Percentiles rank a stretch among this genome's conserved stretches.
Evolutionary conservation across 2,329 filamentous ascomycete genomes (phyloP).

Genomic region (Colletotrichum godetiae): DNA sequence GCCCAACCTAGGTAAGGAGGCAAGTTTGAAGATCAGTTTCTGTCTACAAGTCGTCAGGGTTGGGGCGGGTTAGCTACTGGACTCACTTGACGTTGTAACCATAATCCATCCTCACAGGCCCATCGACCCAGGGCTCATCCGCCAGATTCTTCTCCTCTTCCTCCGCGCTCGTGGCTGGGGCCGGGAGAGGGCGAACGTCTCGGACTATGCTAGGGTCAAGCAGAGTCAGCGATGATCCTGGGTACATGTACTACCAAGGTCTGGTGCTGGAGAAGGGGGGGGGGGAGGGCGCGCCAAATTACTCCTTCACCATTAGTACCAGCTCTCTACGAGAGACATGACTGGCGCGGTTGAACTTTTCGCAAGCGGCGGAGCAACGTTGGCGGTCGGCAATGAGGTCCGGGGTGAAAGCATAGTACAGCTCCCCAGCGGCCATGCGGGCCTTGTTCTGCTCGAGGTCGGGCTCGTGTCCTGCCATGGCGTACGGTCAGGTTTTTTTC

Average conservation of each 20-base stretch:
- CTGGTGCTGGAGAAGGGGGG: too few species aligned
- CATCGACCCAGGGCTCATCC: conserved; percentile 75
- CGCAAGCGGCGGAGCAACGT: conserved; percentile 42
- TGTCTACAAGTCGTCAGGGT: too few species aligned
- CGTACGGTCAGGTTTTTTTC: too few species aligned
- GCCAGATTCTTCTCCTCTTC: conserved; percentile 74
- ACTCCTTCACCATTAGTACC: too few species aligned
- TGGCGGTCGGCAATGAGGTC: conserved; percentile 71
- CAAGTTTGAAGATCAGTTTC: too few species aligned
- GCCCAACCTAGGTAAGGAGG: conserved; percentile 61
- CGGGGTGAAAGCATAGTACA: conserved; percentile 80
- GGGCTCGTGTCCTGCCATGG: too few species aligned
- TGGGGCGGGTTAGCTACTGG: not conserved
- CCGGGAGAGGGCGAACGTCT: conserved; percentile 72
- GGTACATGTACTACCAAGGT: too few species aligned
- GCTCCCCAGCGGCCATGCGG: conserved; percentile 73
- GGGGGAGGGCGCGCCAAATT: too few species aligned
- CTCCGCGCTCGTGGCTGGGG: conserved; percentile 63
- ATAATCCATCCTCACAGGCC: conserved; percentile 79
- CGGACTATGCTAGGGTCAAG: conserved; percentile 64
- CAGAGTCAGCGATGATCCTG: too few species aligned
- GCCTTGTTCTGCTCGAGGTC: conserved; percentile 58
- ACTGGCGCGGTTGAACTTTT: too few species aligned
- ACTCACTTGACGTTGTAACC: conserved; percentile 75
- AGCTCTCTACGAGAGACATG: too few species aligned